Conservation (phyloP, 2,329 filamentous ascomycete species). For the Ophiocordyceps robertsii region DNA sequence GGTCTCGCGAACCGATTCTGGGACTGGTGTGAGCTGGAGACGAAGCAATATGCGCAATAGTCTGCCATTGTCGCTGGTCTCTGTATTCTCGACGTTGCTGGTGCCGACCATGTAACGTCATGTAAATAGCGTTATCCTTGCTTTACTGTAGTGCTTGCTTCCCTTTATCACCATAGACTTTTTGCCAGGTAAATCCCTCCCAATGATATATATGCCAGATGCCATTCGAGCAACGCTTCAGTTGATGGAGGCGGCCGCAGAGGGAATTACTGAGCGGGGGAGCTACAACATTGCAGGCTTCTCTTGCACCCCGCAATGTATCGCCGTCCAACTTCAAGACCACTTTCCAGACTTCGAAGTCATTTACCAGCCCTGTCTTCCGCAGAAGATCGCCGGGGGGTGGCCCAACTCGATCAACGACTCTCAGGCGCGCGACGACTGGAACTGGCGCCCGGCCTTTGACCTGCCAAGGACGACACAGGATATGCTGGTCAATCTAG, state of each 20-base stretch:
- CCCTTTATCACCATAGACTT: too few relatives aligned
- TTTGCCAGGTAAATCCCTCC: neutral
- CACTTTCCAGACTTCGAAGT: neutral
- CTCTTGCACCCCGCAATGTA: neutral
- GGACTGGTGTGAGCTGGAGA: too few relatives aligned
- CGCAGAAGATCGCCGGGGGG: neutral
- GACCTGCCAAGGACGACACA: neutral
- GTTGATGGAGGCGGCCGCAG: neutral
- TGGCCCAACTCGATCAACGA: neutral
- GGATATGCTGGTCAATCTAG: neutral
- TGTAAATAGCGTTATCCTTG: too few relatives aligned
- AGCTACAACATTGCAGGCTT: neutral
- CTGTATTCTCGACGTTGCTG: too few relatives aligned
- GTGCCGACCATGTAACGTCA: too few relatives aligned
- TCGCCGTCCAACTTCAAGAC: neutral
- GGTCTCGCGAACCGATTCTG: too few relatives aligned
- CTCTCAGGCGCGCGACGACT: neutral
- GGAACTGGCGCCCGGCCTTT: neutral
- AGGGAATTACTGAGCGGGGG: neutral
- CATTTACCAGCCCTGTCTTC: neutral
- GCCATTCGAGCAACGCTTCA: neutral
- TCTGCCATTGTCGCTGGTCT: too few relatives aligned
- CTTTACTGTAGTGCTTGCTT: too few relatives aligned
- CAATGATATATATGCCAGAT: neutral
- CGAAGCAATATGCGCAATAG: too few relatives aligned